Evolutionary conservation across 1,139 yeast genomes (phyloP), one percentile per base, ranked within the genome.

Genomic region (Casaregolazyma lundiana): DNA sequence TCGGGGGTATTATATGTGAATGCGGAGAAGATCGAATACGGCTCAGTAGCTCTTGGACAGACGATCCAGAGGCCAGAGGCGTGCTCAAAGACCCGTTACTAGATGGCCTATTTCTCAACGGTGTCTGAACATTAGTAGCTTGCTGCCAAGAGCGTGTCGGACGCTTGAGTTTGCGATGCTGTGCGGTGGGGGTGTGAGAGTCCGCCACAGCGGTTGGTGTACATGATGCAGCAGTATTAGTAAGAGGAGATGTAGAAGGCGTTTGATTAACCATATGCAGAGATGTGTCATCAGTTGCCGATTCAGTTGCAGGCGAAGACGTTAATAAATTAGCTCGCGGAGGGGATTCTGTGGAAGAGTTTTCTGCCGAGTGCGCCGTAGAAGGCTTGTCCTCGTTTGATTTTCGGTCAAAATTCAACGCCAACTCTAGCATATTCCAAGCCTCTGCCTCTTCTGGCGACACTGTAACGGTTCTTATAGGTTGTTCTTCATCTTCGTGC

Each of bases 371-470:
- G 19, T n/a, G 15, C 20, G 24, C 13, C 2, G 13, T 15, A 6
- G 16, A 17, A 6, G 16, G 7, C 17, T 5, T 11, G 26, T 32
- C n/a, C 11, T n/a, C 39, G 35, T 19, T 20, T n/a, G 22, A 18
- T 6, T 30, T 26, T 9, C 24, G 32, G 17, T 42, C 41, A 7
- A 20, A 15, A n/a, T 37, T 36, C 38, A 47, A 38, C 13, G 64
- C 66, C 38, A 50, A 56, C 39, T 61, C 67, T 15, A 63, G 51
- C 59, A 62, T 54, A 17, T 53, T 54, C 68, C 68, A 64, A 2
- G 68, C 65, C 44, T 57, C 57, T 6, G 49, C 48, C 42, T 61
- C 65, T 22, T 62, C 66, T 4, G 58, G 55, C 7, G 60, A 50
- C 44, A 61, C 50, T 17, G 44, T 36, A 19, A 26, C 32, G 2